Conservation (phyloP, 1,284 basidiomycete species). For the Leccinum fallax region DNA sequence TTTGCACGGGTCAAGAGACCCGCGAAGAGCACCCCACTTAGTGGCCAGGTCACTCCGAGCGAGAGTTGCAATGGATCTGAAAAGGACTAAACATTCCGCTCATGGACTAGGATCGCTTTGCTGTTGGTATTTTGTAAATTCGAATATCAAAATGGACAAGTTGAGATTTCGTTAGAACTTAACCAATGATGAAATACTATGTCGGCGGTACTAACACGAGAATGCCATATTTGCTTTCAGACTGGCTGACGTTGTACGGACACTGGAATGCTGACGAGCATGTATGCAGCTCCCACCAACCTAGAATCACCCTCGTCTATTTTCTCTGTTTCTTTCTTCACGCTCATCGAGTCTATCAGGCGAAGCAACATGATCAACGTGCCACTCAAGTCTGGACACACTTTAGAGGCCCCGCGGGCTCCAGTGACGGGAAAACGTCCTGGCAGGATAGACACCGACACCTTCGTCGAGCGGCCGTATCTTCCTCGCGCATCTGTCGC, state of each 20-base stretch:
- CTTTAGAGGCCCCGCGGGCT: constrained; percentile 21
- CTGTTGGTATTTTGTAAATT: constrained; percentile 28
- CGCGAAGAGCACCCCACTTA: constrained; percentile 26
- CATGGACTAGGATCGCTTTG: constrained; percentile 9
- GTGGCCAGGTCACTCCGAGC: constrained; percentile 25
- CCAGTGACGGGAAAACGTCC: constrained; percentile 27
- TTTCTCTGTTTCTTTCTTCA: constrained; percentile 19
- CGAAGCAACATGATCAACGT: constrained; percentile 22
- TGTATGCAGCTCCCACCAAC: constrained; percentile 15
- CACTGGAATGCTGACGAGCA: constrained; percentile 17
- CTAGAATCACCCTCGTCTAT: constrained; percentile 18
- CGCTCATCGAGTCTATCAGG: constrained; percentile 22
- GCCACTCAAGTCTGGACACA: constrained; percentile 23
- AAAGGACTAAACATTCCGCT: constrained; percentile 18
- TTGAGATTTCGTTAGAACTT: background rate
- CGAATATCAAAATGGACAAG: constrained; percentile 8
- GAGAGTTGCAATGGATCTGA: constrained; percentile 11
- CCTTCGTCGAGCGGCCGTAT: constrained; percentile 29
- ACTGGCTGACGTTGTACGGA: constrained; percentile 4
- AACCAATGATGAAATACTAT: background rate
- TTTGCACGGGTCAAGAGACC: constrained; percentile 56
- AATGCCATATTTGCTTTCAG: constrained; percentile 19
- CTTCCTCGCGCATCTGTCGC: constrained; percentile 31
- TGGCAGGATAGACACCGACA: constrained; percentile 30
- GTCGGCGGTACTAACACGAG: constrained; percentile 2